phyloP scores from a whole-genome alignment of 192 early-diverging fungal genomes.

The Backusella circina region DNA sequence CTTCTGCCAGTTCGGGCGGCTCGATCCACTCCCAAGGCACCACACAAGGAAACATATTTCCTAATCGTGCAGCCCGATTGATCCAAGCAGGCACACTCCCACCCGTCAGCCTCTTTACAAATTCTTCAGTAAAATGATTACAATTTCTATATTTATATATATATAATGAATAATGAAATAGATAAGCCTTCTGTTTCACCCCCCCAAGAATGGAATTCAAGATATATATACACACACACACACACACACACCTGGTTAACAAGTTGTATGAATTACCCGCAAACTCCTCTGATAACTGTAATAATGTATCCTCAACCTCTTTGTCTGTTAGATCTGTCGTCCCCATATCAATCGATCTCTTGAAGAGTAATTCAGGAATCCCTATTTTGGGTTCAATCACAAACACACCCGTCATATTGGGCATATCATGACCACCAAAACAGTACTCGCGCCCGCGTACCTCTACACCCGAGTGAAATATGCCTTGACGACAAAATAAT shows the following conservation, averaged over 20 bases:
- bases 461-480: conserved; percentile 38
- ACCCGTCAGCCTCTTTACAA: conserved; percentile 19
- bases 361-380: conserved; percentile 16
- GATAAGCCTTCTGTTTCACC: too few relatives aligned
- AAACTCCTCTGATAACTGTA: conserved; percentile 30
- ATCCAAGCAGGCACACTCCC: conserved; percentile 30
- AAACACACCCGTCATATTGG: conserved; percentile 34
- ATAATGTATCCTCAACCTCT: conserved; percentile 9
- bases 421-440: conserved; percentile 36
- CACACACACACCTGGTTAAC: conserved; percentile 15
- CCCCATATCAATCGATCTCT: conserved; percentile 31
- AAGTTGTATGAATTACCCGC: conserved; percentile 32
- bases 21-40: conserved; percentile 37
- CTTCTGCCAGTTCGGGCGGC: conserved; percentile 25
- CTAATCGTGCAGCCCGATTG: conserved; percentile 36
- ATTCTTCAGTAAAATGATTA: conserved; percentile 36
- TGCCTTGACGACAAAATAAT: conserved; percentile 8
- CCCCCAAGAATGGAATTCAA: too few relatives aligned
- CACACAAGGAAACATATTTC: conserved; percentile 37
- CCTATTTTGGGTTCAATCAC: conserved; percentile 31
- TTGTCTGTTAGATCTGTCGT: conserved; percentile 16
- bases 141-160: conserved; percentile 23
- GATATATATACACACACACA: not conserved
- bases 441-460: conserved; percentile 32
- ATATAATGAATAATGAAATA: too few relatives aligned